These are phyloP conservation scores for Phylloporus sp. DNA, from an alignment of 1,284 basidiomycete species.

Conservation along the genomic window DNA sequence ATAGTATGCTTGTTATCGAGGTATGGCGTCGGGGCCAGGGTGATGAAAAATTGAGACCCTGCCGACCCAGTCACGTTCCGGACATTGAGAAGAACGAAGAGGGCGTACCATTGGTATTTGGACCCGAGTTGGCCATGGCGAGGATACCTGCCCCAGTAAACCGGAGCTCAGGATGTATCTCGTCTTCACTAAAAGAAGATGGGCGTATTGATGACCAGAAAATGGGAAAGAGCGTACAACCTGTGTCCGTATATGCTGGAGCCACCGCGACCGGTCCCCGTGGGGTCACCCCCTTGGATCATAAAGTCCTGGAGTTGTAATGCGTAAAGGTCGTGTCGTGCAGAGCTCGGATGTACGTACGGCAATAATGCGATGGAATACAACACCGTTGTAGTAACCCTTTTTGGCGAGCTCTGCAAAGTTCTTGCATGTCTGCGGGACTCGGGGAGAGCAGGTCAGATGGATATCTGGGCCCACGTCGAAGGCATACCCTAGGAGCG, in stretches of 20 bases:
- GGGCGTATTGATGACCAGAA: no score
- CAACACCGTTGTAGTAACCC: slow-evolving; percentile 85
- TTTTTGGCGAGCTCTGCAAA: slow-evolving; percentile 86
- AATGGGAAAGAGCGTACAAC: no score
- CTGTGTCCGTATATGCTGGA: slow-evolving; percentile 94
- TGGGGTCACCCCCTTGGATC: slow-evolving; percentile 94
- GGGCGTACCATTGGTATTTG: slow-evolving; percentile 86
- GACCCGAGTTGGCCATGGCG: slow-evolving; percentile 96
- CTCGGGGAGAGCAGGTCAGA: neutral
- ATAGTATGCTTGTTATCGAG: slow-evolving; percentile 95
- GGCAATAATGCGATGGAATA: slow-evolving; percentile 90
- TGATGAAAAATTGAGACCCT: no score
- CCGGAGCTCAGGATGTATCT: no score
- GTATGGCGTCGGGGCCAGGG: slow-evolving; percentile 88
- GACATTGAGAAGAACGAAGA: neutral
- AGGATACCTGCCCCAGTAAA: slow-evolving; percentile 97
- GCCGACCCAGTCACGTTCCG: neutral
- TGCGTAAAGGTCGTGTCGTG: neutral
- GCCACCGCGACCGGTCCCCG: slow-evolving; percentile 93
- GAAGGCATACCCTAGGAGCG: slow-evolving; percentile 75
- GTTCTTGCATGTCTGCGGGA: slow-evolving; percentile 87
- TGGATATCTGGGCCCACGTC: neutral
- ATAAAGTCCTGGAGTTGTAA: slow-evolving; percentile 79
- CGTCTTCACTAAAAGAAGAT: no score
- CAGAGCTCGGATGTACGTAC: slow-evolving; percentile 51